Conservation (phyloP, 2,329 filamentous ascomycete genomes). For the Botrytis deweyae region DNA sequence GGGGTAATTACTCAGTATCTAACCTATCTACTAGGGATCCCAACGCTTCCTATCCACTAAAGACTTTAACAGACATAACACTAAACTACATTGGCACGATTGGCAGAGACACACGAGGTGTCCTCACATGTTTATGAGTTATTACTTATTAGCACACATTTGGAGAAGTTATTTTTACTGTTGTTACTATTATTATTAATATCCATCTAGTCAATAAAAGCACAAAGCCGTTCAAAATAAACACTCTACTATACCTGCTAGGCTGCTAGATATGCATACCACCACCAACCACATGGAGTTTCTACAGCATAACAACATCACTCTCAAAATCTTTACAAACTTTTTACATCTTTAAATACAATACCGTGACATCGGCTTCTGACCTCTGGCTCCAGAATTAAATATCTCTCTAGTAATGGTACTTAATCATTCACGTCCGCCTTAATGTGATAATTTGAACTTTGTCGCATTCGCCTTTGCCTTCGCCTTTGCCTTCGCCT, state of each 20-base stretch:
- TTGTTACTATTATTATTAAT: no score
- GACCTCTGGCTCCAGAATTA: not conserved
- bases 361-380: not conserved
- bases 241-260: no score
- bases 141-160: not conserved
- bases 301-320: not conserved
- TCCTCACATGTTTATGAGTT: not conserved
- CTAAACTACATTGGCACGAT: not conserved
- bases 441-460: conserved; percentile 11
- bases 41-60: not conserved
- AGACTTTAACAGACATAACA: not conserved
- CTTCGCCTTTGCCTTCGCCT: not conserved
- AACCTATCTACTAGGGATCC: no score
- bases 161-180: not conserved
- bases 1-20: not conserved
- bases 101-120: not conserved
- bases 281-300: not conserved
- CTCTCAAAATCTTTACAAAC: conserved; percentile 2
- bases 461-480: not conserved
- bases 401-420: conserved; percentile 4
- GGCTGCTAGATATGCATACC: not conserved
- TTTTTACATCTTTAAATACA: not conserved
- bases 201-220: no score
- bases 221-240: no score
- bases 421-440: conserved; percentile 6